A percentile compares a stretch with the other conserved stretches of the same genome.
These are phyloP conservation scores for Podaxis sp. DNA, from an alignment of 768 basidiomycete species.

Conservation along the genomic window DNA sequence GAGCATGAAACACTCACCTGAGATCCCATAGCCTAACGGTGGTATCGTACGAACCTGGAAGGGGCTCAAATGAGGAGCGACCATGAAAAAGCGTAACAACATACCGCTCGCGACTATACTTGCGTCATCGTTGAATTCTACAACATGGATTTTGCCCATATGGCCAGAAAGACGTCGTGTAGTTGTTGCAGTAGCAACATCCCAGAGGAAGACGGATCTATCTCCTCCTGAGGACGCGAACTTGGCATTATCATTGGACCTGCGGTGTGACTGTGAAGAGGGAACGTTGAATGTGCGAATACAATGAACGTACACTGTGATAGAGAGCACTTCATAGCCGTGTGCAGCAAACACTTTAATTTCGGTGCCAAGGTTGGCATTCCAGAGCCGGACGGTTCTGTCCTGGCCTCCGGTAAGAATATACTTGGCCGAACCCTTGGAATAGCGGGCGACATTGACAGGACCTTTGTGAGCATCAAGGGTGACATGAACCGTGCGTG, in stretches of 20 bases:
- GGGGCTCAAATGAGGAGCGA: conserved; percentile 5
- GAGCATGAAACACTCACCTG: conserved; percentile 46
- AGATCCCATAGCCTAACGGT: conserved; percentile 93
- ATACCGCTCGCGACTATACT: conserved; percentile 86
- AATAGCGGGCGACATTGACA: conserved; percentile 89
- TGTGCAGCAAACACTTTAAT: conserved; percentile 91
- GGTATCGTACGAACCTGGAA: conserved; percentile 87
- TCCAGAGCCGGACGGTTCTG: conserved; percentile 88
- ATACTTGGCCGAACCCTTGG: conserved; percentile 86
- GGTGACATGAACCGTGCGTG: conserved; percentile 62
- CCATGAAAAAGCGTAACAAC: conserved; percentile 19
- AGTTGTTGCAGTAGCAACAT: conserved; percentile 86
- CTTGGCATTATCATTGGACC: conserved; percentile 90
- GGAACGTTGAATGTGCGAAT: neutral
- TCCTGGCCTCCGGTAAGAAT: conserved; percentile 94
- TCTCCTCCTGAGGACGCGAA: conserved; percentile 96
- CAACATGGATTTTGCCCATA: conserved; percentile 85
- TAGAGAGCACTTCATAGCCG: conserved; percentile 91
- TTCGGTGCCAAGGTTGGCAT: conserved; percentile 80
- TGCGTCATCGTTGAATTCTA: conserved; percentile 88
- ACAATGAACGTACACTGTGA: conserved; percentile 70
- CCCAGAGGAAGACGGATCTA: conserved; percentile 92
- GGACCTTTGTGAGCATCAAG: conserved; percentile 76
- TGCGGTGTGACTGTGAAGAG: conserved; percentile 27
- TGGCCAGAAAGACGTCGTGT: conserved; percentile 85